Base-by-base conservation (phyloP, 1,284 basidiomycete genomes). In the Moniliophthora roreri region DNA sequence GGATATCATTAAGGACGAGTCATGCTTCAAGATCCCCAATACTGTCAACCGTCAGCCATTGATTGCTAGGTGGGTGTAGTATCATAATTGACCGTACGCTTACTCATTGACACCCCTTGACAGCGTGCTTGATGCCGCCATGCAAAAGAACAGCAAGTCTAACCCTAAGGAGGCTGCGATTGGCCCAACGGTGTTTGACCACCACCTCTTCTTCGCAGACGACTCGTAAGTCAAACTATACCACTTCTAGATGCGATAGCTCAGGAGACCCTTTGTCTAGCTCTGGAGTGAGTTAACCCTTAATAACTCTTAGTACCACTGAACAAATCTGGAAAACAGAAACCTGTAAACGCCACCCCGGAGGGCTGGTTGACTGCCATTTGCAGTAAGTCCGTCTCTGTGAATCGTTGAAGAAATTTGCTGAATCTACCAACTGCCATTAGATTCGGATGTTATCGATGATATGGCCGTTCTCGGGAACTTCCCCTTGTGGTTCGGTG, bases 141-240 rank as follows among this genome's bases (percentile, higher is more conserved):
- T 88, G 89, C 89, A 91, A 63, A 68, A 74, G 60, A 76, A 83
- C 61, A 74, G 81, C 63, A 84, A 82, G 13, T 18, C 85, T 2
- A 91, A 91, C 62, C 89, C 89, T 9, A 81, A 83, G 1, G 72
- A 81, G 50, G 87, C 84, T 24, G 77, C 77, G 1, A 76, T 78
- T 34, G 89, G 89, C 0, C 84, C 87, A n/a, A 84, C 86, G 58
- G 73, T 69, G 15, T 91, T 90, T 58, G 89, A 91, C 61, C 85
- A 89, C 53, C 89, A 91, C 66, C 64, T 91, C n/a, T 91, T 90
- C 64, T 89, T 88, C 62, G 86, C 79, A 48, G 87, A 82, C 54
- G 86, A 86, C 15, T 85, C 86, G 70, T 47, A 64, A 28, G 16
- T n/a, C 23, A 37, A 13, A 16, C 18, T 34, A 39, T 15, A 16